Base-by-base conservation (phyloP, 176 grass and related monocot genomes). In the Aegilops tauschii region DNA sequence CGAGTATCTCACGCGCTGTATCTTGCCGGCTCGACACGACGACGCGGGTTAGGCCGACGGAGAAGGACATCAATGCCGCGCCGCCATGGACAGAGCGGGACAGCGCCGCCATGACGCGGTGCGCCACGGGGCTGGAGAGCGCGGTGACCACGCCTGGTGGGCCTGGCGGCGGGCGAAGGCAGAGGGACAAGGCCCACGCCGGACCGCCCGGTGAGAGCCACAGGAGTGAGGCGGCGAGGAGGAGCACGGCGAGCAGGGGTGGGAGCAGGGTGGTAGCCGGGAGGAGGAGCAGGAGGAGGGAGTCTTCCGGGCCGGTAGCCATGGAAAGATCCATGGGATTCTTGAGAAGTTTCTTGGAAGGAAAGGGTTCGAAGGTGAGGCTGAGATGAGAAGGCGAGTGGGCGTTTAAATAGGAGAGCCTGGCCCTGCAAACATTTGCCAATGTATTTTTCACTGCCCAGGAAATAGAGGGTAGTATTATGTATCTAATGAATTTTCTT, bases 1-100 rank as follows among this genome's bases (percentile, higher is more conserved):
- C 39, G 20, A 98, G 88, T 72, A 98, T 89, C 84, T 98, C 96
- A 21, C 86, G 85, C 10, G 96, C 93, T 10, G 93, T 95, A 79
- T 95, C 86, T 0, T 92, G 91, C 34, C 71, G 63, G 77, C 93
- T 95, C 28, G 93, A 90, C 11, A 98, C 85, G 39, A 95, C 89
- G 70, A 94, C 89, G 35, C 93, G 91, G 50, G 96, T 90, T 37
- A 98, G 39, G 1, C 96, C 96, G 31, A 95, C 91, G 3, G 96
- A 95, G 84, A 94, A 94, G 18, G 93, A 89, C 96, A 87, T 92
- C 56, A 95, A 61, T 28, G 74, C 77, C 14, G 74, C 77, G 1
- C 92, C 83, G 0, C 85, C 80, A 8, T 85, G 77, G 16, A 87
- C 65, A 40, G 88, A 80, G 52, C 79, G 44, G 1, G 89, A 70